Evolutionary conservation across 2,329 filamentous ascomycete species (phyloP).

Genomic region (Pseudogymnoascus sp.): DNA sequence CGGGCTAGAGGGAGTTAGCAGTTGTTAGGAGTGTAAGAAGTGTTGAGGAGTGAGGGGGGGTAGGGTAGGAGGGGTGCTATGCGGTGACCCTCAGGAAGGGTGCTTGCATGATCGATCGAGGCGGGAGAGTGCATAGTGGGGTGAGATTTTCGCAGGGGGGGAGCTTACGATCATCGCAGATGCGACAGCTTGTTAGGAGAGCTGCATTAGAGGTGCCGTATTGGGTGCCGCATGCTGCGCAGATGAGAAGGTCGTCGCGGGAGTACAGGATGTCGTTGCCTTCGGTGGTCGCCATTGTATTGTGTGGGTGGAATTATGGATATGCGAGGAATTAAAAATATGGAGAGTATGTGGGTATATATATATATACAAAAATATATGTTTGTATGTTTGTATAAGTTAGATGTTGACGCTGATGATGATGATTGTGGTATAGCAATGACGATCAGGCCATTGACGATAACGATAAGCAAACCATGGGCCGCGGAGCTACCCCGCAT

Average conservation of each 20-base stretch:
- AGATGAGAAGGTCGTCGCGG: conserved; percentile 42
- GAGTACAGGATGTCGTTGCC: background rate
- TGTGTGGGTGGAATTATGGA: background rate
- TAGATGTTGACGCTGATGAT: background rate
- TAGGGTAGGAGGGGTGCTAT: background rate
- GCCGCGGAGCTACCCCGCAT: background rate
- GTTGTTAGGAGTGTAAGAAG: background rate
- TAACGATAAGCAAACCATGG: background rate
- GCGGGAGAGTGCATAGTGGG: background rate
- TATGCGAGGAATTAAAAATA: background rate
- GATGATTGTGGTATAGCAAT: background rate
- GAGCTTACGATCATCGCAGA: conserved; percentile 55
- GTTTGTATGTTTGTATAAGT: background rate
- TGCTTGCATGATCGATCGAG: background rate
- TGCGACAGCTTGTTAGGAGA: conserved; percentile 49
- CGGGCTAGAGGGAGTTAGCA: conserved; percentile 37
- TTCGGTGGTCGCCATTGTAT: background rate
- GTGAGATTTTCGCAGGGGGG: background rate
- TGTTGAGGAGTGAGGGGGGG: background rate
- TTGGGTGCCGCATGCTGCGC: conserved; percentile 62
- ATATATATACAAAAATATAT: background rate
- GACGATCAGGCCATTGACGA: background rate
- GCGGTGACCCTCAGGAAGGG: background rate
- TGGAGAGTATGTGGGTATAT: background rate
- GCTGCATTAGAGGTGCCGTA: conserved; percentile 44